A percentile compares a stretch with the other conserved stretches of the same genome.
Evolutionary conservation across 1,139 yeast species (phyloP).

Genomic region (Yamadazyma kanchanaburiensis): DNA sequence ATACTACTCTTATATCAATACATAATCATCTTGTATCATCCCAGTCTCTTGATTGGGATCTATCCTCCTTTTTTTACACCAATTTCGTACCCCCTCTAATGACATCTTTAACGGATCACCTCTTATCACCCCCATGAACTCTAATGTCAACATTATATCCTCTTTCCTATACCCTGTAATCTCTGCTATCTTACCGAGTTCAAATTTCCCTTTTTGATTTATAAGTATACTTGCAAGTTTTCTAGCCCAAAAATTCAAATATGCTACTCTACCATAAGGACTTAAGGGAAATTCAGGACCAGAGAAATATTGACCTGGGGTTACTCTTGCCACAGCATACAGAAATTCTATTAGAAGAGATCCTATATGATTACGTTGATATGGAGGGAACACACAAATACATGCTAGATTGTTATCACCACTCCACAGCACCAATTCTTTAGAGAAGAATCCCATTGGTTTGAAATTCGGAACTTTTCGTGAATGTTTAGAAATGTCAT

Average conservation of each 20-base stretch:
- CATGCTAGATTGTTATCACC: constrained; percentile 82
- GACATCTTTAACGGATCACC: constrained; percentile 10
- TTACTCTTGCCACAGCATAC: constrained; percentile 58
- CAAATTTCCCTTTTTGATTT: constrained; percentile 18
- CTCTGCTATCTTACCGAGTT: constrained; percentile 51
- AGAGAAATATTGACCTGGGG: constrained; percentile 52
- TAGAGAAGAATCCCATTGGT: constrained; percentile 91
- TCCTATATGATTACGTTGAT: constrained; percentile 76
- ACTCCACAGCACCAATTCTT: constrained; percentile 81
- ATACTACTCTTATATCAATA: constrained; percentile 25
- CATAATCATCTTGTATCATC: constrained; percentile 26
- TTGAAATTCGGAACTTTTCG: constrained; percentile 17
- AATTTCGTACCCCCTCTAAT: constrained; percentile 22
- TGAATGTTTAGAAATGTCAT: constrained; percentile 15
- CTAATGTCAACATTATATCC: constrained; percentile 65
- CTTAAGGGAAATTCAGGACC: constrained; percentile 94
- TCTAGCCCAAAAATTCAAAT: constrained; percentile 75
- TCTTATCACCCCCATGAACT: constrained; percentile 53
- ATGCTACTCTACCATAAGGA: constrained; percentile 72
- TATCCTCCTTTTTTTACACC: constrained; percentile 26
- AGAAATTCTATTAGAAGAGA: constrained; percentile 79
- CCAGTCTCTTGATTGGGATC: constrained; percentile 21
- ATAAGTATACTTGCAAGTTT: constrained; percentile 19
- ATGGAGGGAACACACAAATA: constrained; percentile 88
- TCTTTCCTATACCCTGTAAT: constrained; percentile 68